These are phyloP conservation scores for Rosa rugosa DNA, from an alignment of 306 rosid species.

Conservation along the genomic window DNA sequence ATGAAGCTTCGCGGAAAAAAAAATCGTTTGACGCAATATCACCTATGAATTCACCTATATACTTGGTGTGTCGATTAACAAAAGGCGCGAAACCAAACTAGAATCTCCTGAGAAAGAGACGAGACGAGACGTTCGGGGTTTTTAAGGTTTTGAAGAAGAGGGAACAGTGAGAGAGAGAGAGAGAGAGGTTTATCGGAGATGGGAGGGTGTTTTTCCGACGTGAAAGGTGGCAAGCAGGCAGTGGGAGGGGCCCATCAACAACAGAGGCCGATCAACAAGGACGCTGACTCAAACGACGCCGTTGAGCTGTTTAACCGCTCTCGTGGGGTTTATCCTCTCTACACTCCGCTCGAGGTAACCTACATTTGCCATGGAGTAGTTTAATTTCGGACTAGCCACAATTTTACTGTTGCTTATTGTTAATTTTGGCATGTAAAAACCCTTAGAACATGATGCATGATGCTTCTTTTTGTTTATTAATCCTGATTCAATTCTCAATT, in stretches of 20 bases:
- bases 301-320: slow-evolving; percentile 56
- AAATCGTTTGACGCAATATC: too few relatives aligned
- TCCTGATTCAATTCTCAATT: neutral
- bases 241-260: slow-evolving; percentile 46
- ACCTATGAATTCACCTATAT: too few relatives aligned
- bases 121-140: too few relatives aligned
- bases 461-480: too few relatives aligned
- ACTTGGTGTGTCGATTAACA: too few relatives aligned
- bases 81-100: too few relatives aligned
- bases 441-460: neutral
- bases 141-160: neutral
- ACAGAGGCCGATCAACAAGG: slow-evolving; percentile 10
- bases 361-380: neutral
- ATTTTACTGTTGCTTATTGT: neutral
- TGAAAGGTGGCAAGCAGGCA: slow-evolving; percentile 54
- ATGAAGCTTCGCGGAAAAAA: too few relatives aligned
- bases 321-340: slow-evolving; percentile 43
- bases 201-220: slow-evolving; percentile 76
- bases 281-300: slow-evolving; percentile 51
- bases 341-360: slow-evolving; percentile 52
- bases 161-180: neutral
- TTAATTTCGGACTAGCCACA: neutral
- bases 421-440: neutral
- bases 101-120: too few relatives aligned
- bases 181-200: slow-evolving; percentile 17